These are phyloP conservation scores for Geum urbanum DNA, from an alignment of 306 rosid genomes.

Conservation along the genomic window DNA sequence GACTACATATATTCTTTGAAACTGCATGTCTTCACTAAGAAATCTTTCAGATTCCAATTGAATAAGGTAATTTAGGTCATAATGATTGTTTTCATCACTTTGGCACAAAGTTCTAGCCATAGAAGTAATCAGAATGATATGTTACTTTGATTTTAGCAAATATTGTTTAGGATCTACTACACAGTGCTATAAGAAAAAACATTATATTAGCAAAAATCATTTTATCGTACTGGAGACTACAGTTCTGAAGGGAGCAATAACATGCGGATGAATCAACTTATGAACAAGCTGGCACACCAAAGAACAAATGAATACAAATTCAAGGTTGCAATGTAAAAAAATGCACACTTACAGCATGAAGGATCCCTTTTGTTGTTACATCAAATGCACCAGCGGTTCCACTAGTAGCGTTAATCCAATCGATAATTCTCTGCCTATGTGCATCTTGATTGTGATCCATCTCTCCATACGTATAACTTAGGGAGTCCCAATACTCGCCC, in stretches of 20 bases:
- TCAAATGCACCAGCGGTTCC: slow-evolving; percentile 93
- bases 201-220: background rate
- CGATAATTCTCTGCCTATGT: slow-evolving; percentile 91
- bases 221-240: background rate
- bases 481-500: slow-evolving; percentile 98
- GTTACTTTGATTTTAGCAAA: background rate
- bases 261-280: background rate
- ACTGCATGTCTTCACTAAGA: background rate
- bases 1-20: background rate
- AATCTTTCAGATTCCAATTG: background rate
- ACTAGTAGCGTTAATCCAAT: slow-evolving; percentile 87
- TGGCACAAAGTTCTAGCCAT: background rate
- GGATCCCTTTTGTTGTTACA: slow-evolving; percentile 97
- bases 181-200: background rate
- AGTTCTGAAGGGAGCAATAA: background rate
- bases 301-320: background rate
- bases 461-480: slow-evolving; percentile 76
- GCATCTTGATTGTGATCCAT: slow-evolving; percentile 98
- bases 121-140: background rate
- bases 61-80: background rate
- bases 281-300: background rate
- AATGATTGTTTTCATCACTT: background rate
- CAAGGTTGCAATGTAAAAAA: background rate
- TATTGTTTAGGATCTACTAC: background rate
- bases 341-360: slow-evolving; percentile 72